Evolutionary conservation across 495 filamentous ascomycete genomes (phyloP), one percentile per base, ranked within the genome.

Genomic region (Penicillium antarcticum): DNA sequence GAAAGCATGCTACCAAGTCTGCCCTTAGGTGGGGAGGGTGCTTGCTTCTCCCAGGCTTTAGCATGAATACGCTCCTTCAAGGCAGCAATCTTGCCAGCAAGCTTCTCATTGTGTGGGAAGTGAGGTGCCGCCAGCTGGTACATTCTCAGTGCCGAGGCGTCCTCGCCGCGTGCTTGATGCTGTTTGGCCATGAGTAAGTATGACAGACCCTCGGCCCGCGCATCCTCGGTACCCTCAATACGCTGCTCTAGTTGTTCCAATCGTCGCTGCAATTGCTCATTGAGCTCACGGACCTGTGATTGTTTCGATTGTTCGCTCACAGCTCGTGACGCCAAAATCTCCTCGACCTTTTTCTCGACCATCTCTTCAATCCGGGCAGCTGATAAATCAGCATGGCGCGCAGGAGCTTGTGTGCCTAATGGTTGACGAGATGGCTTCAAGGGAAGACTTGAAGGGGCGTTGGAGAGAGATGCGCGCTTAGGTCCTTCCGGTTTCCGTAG

Each of bases 141-240:
- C 84, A 95, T 91, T 58, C 78, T 85, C 56, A 98, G 65, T 0
- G 92, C 91, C 19, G 82, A 88, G 4, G 71, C 70, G 39, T 92
- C 82, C 52, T 97, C 89, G 1, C 90, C 90, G 1, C 86, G 77
- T 21, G 85, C 87, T 52, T 88, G 88, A 56, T 96, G 90, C 59
- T 97, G 91, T 55, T 94, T 90, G 0, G 91, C 94, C 81, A 95
- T 92, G 13, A 97, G 76, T 45, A 97, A 67, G 56, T 86, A 90
- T 0, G 87, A 88, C 14, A 97, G 63, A 0, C 92, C 92, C 52
- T 96, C 87, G 0, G 88, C 82, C 41, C 87, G 78, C 4, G 76
- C 74, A 61, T 92, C 87, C 39, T 95, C 87, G 13, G 81, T 75
- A 19, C 78, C 83, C 18, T 94, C 87, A 26, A 98, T 87, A 18